Percentiles rank a stretch among this genome's conserved stretches.
Conservation (phyloP, 768 basidiomycete genomes). For the Solioccasus polychromus region DNA sequence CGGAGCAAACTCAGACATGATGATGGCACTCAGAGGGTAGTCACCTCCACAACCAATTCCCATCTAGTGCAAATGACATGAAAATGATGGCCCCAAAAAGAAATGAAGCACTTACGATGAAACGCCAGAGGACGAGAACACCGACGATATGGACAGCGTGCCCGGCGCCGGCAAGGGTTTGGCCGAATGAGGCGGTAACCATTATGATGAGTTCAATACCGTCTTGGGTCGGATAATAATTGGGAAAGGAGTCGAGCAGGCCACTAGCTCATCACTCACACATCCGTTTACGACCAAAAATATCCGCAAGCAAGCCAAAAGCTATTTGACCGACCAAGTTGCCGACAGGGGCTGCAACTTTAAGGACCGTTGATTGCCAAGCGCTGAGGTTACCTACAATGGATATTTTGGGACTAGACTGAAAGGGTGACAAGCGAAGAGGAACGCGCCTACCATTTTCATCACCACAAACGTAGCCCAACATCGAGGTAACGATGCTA, state of each 20-base stretch:
- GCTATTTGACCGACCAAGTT: slow-evolving; percentile 69
- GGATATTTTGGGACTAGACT: not conserved
- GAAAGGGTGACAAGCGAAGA: not conserved
- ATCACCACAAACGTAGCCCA: slow-evolving; percentile 74
- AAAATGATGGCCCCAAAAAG: not conserved
- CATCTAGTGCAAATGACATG: slow-evolving; percentile 38
- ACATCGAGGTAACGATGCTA: slow-evolving; percentile 78
- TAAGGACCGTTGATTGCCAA: slow-evolving; percentile 74
- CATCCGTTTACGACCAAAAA: slow-evolving; percentile 74
- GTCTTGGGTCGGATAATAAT: slow-evolving; percentile 28
- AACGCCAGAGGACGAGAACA: slow-evolving; percentile 79
- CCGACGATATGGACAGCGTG: slow-evolving; percentile 64
- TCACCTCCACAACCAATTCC: slow-evolving; percentile 87
- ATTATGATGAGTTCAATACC: slow-evolving; percentile 67
- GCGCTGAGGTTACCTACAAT: slow-evolving; percentile 34
- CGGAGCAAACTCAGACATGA: slow-evolving; percentile 86
- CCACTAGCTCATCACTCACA: slow-evolving; percentile 46
- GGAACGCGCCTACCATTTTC: slow-evolving; percentile 11
- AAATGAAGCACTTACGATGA: slow-evolving; percentile 44
- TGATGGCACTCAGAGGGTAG: slow-evolving; percentile 79
- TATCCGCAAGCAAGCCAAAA: slow-evolving; percentile 76
- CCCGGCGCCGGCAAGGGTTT: slow-evolving; percentile 66
- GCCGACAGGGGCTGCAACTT: slow-evolving; percentile 73
- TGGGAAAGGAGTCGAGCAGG: not conserved
- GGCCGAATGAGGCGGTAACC: slow-evolving; percentile 72